Percentiles rank a stretch among this genome's conserved stretches.
phyloP scores from a whole-genome alignment of 2,329 filamentous ascomycete genomes.

The Trichoderma polysporum region DNA sequence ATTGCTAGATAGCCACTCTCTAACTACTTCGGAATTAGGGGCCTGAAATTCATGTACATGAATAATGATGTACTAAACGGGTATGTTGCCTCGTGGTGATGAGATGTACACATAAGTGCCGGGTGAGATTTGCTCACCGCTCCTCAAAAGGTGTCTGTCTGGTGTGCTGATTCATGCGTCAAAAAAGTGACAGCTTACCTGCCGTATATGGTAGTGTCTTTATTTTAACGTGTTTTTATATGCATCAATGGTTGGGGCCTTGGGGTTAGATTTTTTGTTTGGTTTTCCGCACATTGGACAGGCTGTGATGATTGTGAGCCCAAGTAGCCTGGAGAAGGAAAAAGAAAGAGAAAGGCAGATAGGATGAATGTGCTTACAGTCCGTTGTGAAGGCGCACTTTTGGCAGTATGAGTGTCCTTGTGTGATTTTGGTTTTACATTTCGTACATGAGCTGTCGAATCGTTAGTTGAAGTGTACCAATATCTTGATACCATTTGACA shows the following conservation, averaged over 20 bases:
- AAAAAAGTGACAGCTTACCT: background rate
- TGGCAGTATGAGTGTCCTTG: conserved; percentile 61
- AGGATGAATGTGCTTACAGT: conserved; percentile 45
- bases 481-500: background rate
- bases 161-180: background rate
- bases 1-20: background rate
- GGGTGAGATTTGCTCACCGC: conserved; percentile 1
- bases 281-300: conserved; percentile 65
- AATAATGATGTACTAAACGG: background rate
- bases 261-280: conserved; percentile 49
- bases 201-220: background rate
- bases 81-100: background rate
- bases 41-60: background rate
- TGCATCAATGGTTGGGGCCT: conserved; percentile 55
- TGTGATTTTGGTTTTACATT: conserved; percentile 64
- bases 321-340: background rate
- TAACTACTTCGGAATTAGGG: background rate
- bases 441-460: conserved; percentile 51
- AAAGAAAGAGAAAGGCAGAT: conserved; percentile 11
- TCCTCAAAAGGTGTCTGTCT: background rate
- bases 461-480: background rate
- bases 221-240: conserved; percentile 64
- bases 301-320: conserved; percentile 39
- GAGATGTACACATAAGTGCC: background rate
- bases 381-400: conserved; percentile 61